Percentiles rank a stretch among this genome's conserved stretches.
Conservation (phyloP, 1,284 basidiomycete genomes). For the Somion occarium region DNA sequence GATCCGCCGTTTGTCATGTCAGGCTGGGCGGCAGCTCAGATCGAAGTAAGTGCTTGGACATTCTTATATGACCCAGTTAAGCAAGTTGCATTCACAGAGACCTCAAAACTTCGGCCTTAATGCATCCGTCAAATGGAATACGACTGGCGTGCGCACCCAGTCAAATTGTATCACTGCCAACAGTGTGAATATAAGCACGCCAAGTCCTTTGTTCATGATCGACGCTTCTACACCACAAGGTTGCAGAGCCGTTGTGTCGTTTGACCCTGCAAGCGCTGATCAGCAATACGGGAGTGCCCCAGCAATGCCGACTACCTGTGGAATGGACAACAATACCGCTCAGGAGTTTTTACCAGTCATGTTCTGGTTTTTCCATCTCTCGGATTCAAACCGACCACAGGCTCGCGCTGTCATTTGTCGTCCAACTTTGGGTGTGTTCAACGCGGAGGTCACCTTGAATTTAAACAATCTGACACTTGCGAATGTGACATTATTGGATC, state of each 20-base stretch:
- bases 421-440: constrained; percentile 41
- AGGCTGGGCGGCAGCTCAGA: constrained; percentile 47
- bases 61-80: not conserved
- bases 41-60: constrained; percentile 32
- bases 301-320: constrained; percentile 33
- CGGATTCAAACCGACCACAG: constrained; percentile 26
- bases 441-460: constrained; percentile 39
- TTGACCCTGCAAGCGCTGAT: constrained; percentile 34
- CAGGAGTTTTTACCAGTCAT: constrained; percentile 50
- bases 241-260: constrained; percentile 34
- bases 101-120: constrained; percentile 39
- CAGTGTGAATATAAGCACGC: constrained; percentile 20
- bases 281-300: constrained; percentile 43
- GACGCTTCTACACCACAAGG: constrained; percentile 38
- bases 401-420: constrained; percentile 51
- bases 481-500: constrained; percentile 28
- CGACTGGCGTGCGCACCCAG: constrained; percentile 45
- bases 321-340: constrained; percentile 23
- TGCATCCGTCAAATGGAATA: constrained; percentile 47
- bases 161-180: constrained; percentile 42
- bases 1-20: constrained; percentile 50
- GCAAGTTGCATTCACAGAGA: constrained; percentile 34
- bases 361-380: constrained; percentile 52
- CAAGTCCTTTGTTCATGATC: constrained; percentile 28
- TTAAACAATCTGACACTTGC: constrained; percentile 39